Evolutionary conservation across 345 rosid species (phyloP).

Genomic region (Barbarea vulgaris): DNA sequence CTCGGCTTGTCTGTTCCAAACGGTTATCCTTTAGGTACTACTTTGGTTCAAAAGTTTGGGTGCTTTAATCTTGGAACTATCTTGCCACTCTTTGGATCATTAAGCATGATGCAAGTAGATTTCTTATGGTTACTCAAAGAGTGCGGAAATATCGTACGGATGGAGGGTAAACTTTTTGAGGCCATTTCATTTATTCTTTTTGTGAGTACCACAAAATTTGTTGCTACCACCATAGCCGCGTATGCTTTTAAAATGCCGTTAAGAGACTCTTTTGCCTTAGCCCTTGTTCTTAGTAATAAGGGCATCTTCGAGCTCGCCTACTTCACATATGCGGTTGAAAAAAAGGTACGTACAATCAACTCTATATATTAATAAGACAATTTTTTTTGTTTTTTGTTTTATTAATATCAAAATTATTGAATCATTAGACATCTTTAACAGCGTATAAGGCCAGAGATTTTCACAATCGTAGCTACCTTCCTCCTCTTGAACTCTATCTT

Average conservation of each 20-base stretch:
- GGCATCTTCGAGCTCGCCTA: conserved; percentile 50
- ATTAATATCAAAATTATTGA: not conserved
- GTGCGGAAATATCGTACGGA: not conserved
- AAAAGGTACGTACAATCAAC: conserved; percentile 33
- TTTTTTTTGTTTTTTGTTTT: not conserved
- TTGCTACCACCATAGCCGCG: conserved; percentile 37
- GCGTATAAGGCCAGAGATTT: conserved; percentile 27
- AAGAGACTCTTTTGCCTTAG: conserved; percentile 50
- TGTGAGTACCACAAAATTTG: conserved; percentile 35
- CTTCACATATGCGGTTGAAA: conserved; percentile 29
- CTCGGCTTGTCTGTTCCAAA: conserved; percentile 47
- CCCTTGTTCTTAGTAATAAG: conserved; percentile 47
- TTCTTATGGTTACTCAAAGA: conserved; percentile 5
- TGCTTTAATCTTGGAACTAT: conserved; percentile 35
- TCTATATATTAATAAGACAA: not conserved
- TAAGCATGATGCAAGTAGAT: conserved; percentile 31
- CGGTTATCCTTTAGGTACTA: conserved; percentile 54
- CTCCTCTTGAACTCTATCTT: conserved; percentile 31
- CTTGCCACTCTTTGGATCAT: conserved; percentile 37
- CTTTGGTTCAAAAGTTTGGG: conserved; percentile 48
- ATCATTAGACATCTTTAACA: conserved; percentile 8
- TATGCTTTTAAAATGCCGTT: conserved; percentile 45
- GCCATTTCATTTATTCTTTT: conserved; percentile 12
- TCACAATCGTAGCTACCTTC: conserved; percentile 31
- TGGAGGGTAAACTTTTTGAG: conserved; percentile 38